Evolutionary conservation across 2,329 filamentous ascomycete species (phyloP).

Genomic region (Parafenestella ontariensis): DNA sequence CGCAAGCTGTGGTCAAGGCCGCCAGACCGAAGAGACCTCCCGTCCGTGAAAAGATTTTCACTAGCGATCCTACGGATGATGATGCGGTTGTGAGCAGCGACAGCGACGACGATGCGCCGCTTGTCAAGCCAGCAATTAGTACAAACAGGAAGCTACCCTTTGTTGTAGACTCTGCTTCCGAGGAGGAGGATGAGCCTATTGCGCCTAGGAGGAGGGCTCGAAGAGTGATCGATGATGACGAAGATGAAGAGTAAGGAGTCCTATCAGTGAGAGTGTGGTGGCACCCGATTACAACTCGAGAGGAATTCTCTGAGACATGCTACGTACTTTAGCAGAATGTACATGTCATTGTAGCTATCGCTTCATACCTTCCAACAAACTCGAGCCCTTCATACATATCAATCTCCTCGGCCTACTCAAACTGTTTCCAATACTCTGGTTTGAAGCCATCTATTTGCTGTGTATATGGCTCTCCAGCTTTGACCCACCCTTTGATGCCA

Average conservation of each 20-base stretch:
- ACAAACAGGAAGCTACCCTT: constrained; percentile 22
- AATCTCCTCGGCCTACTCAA: constrained; percentile 24
- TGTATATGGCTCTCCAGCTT: constrained; percentile 48
- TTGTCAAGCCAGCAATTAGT: constrained; percentile 13
- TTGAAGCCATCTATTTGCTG: constrained; percentile 51
- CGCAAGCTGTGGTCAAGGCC: constrained; percentile 41
- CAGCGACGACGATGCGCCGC: constrained; percentile 36
- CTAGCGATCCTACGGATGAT: constrained; percentile 43
- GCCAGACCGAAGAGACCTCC: constrained; percentile 26
- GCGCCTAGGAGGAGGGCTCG: constrained; percentile 32
- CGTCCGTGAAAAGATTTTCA: constrained; percentile 43
- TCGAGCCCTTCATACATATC: not conserved
- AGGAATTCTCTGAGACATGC: not conserved
- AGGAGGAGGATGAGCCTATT: constrained; percentile 29
- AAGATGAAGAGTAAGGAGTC: constrained; percentile 33
- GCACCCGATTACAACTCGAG: not conserved
- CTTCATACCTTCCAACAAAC: not conserved
- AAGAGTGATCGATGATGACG: constrained; percentile 41
- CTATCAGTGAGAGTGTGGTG: not conserved
- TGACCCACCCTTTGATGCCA: constrained; percentile 56
- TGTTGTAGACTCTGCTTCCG: constrained; percentile 33
- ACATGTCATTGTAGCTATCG: not conserved
- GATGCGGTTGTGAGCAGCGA: constrained; percentile 46
- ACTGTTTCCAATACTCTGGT: constrained; percentile 51
- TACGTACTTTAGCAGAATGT: not conserved